Conservation (phyloP, 306 rosid genomes). For the Dryas octopetala region DNA sequence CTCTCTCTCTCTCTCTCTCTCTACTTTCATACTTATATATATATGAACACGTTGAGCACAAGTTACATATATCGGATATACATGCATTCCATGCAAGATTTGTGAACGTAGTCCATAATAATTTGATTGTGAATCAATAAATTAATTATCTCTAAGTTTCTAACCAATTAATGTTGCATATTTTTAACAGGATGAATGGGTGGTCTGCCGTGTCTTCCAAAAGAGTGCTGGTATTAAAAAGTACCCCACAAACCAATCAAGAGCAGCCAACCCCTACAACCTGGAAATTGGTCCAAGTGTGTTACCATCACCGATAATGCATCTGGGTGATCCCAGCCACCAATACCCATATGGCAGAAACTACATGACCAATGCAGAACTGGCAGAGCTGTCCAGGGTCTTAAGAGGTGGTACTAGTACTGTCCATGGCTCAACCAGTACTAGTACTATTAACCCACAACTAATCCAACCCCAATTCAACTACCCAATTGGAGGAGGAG, state of each 20-base stretch:
- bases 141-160: neutral
- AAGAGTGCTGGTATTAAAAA: constrained; percentile 78
- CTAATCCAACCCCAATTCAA: constrained; percentile 43
- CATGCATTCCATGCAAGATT: constrained; percentile 1
- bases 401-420: constrained; percentile 31
- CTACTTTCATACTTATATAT: neutral
- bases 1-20: constrained; percentile 5
- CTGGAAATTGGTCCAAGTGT: constrained; percentile 51
- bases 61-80: neutral
- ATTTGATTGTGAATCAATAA: neutral
- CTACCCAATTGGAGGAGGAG: constrained; percentile 46
- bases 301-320: constrained; percentile 59
- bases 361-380: constrained; percentile 46
- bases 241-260: constrained; percentile 57
- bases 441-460: constrained; percentile 27
- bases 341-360: constrained; percentile 63
- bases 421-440: neutral
- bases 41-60: neutral
- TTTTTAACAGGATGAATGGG: constrained; percentile 83
- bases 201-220: constrained; percentile 77
- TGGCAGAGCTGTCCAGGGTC: constrained; percentile 60
- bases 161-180: neutral
- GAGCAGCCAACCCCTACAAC: constrained; percentile 58
- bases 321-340: constrained; percentile 49
- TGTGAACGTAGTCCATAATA: neutral